Evolutionary conservation across 129 eudicot genomes (phyloP).

Genomic region (Glebionis coronaria): DNA sequence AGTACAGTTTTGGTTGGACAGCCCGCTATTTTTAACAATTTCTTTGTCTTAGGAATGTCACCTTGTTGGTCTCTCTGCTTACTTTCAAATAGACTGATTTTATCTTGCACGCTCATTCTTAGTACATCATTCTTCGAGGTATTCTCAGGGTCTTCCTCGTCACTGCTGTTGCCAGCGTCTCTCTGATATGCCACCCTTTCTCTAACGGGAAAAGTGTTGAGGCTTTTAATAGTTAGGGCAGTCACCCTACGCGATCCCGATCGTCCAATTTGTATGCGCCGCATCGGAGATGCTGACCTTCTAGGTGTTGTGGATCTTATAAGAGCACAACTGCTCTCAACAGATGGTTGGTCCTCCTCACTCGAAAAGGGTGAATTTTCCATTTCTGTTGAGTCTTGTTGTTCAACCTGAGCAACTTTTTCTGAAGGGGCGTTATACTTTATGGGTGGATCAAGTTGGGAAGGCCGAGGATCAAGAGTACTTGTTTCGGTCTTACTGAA

Average conservation of each 20-base stretch:
- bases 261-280: conserved; percentile 86
- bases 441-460: conserved; percentile 37
- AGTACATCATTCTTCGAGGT: conserved; percentile 45
- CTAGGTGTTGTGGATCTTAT: conserved; percentile 77
- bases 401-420: conserved; percentile 66
- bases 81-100: conserved; percentile 88
- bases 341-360: conserved; percentile 70
- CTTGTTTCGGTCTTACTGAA: conserved; percentile 1
- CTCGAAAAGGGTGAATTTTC: conserved; percentile 68
- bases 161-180: conserved; percentile 54
- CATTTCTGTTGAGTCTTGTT: conserved; percentile 55
- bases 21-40: conserved; percentile 31
- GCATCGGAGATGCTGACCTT: conserved; percentile 96
- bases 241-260: conserved; percentile 80
- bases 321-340: conserved; percentile 66
- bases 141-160: conserved; percentile 49
- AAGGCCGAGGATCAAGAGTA: conserved; percentile 19
- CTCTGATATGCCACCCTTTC: conserved; percentile 51
- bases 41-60: conserved; percentile 35
- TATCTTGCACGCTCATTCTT: conserved; percentile 93
- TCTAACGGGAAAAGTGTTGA: conserved; percentile 55
- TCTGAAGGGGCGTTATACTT: conserved; percentile 57
- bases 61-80: conserved; percentile 66
- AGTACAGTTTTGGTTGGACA: conserved; percentile 69
- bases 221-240: conserved; percentile 77